Percentiles rank a stretch among this genome's conserved stretches.
Evolutionary conservation across 352 stramenopile genomes (phyloP).

Genomic region (Pythium pyrilobum): DNA sequence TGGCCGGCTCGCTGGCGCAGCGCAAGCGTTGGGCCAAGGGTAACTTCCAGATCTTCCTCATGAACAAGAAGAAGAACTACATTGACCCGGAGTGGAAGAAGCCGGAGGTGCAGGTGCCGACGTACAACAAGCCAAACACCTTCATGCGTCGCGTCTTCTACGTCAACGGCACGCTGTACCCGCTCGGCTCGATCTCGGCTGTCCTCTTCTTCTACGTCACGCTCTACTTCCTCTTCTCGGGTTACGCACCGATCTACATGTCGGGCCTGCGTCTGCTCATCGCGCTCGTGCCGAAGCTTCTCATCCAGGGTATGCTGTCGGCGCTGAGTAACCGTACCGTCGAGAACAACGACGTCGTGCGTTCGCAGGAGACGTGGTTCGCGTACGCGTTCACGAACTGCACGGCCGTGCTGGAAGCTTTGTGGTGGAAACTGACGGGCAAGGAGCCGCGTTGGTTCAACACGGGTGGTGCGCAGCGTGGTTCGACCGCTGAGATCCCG

Average conservation of each 20-base stretch:
- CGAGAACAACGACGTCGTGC: conserved; percentile 81
- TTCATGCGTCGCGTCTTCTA: conserved; percentile 82
- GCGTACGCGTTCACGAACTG: conserved; percentile 82
- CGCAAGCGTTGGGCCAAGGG: conserved; percentile 31
- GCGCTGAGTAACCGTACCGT: conserved; percentile 77
- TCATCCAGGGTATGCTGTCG: conserved; percentile 70
- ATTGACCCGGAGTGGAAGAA: conserved; percentile 35
- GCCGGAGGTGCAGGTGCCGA: conserved; percentile 19
- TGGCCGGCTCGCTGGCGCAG: conserved; percentile 30
- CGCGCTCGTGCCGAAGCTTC: conserved; percentile 72
- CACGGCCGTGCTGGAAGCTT: conserved; percentile 62
- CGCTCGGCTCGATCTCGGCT: conserved; percentile 69
- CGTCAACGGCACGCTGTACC: conserved; percentile 78
- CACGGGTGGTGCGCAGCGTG: conserved; percentile 61
- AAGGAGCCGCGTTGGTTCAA: conserved; percentile 80
- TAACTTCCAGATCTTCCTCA: conserved; percentile 41
- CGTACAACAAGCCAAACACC: conserved; percentile 55
- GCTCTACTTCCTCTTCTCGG: conserved; percentile 81
- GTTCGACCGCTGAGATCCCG: conserved; percentile 60
- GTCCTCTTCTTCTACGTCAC: conserved; percentile 85
- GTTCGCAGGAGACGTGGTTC: conserved; percentile 82
- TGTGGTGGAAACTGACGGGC: conserved; percentile 83
- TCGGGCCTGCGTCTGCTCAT: conserved; percentile 59
- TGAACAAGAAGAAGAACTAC: conserved; percentile 44
- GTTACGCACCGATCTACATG: conserved; percentile 82